Base-by-base conservation (phyloP, 2,329 filamentous ascomycete species). In the Diplodia sapinea region DNA sequence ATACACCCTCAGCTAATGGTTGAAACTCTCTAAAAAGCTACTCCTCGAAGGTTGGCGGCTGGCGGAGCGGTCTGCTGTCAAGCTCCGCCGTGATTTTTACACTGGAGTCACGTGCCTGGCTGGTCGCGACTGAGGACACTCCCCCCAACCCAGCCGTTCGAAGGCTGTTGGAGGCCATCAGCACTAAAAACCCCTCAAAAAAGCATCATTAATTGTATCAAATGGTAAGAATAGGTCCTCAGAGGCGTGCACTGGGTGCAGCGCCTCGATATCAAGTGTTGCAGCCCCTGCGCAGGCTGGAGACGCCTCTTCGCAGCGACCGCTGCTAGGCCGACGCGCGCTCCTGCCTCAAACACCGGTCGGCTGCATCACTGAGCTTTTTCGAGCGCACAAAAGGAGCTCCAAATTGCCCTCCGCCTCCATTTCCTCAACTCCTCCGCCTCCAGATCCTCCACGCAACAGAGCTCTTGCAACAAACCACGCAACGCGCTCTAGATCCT, bases 21-120 rank as follows among this genome's bases (percentile, higher is more conserved):
- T 6, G 8, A 17, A 6, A 1, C 8, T 8, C 43, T 0, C 4
- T 3, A 0, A 0, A 1, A 9, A 0, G 43, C n/a, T 11, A 26
- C 9, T 9, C 8, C 8, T 3, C 7, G 8, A 11, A 2, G 1
- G 17, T 1, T 47, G 7, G 15, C 6, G 6, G 15, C 17, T 8
- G 40, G 6, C 17, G 12, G 17, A 6, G 15, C 1, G 17, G n/a
- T 47, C 15, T 20, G 43, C 3, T 11, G 43, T 9, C 3, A n/a
- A n/a, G n/a, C 9, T 13, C 9, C 43, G 43, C n/a, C 43, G 8
- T 20, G 2, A 7, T 47, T n/a, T 20, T 20, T n/a, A 13, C 13
- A 4, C 43, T 17, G n/a, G 43, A n/a, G 43, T 17, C 43, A 13
- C 43, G 43, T 47, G 43, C n/a, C 12, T 4, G 11, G 43, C 3